Conservation (phyloP, 345 rosid species). For the Carallia brachiata region DNA sequence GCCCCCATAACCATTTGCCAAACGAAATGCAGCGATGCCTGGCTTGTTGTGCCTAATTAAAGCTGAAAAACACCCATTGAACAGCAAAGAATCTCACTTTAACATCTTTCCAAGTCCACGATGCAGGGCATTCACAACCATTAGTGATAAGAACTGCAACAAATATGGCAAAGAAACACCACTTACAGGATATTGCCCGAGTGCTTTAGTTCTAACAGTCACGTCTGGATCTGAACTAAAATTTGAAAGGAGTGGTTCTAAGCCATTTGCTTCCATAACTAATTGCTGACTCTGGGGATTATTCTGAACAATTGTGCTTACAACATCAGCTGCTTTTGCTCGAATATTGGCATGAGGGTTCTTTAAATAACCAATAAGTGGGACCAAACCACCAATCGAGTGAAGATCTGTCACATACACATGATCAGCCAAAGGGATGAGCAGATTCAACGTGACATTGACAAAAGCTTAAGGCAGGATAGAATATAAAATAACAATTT, state of each 20-base stretch:
- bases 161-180: neutral
- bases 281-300: constrained; percentile 82
- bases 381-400: constrained; percentile 83
- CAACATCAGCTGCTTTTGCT: constrained; percentile 90
- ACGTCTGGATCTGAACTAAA: constrained; percentile 64
- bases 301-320: constrained; percentile 85
- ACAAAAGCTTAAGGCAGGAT: neutral
- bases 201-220: constrained; percentile 68
- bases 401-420: constrained; percentile 60
- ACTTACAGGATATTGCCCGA: constrained; percentile 97
- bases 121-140: neutral
- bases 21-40: constrained; percentile 74
- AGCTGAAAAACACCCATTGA: constrained; percentile 44
- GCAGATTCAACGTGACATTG: neutral
- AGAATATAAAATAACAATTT: neutral
- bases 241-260: constrained; percentile 68
- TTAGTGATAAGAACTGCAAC: too few relatives aligned
- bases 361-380: constrained; percentile 76
- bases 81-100: constrained; percentile 8
- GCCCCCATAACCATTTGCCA: constrained; percentile 84
- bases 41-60: constrained; percentile 79
- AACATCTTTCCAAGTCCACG: constrained; percentile 7
- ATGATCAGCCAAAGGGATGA: neutral
- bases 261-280: constrained; percentile 95
- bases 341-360: constrained; percentile 68